Conservation (phyloP, 495 filamentous ascomycete genomes). For the Bacidia rubella region DNA sequence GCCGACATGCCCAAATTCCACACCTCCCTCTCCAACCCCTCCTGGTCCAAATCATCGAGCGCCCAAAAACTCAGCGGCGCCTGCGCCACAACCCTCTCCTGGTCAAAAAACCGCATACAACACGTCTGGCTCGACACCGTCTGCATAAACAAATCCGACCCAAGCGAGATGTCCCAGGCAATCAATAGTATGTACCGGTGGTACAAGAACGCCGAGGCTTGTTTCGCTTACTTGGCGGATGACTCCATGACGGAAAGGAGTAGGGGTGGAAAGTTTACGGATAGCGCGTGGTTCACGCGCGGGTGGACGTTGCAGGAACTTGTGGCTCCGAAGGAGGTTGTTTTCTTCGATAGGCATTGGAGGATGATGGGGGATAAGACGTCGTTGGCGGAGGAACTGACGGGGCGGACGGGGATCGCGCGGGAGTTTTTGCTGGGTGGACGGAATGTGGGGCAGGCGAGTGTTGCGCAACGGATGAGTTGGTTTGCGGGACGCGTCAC, state of each 20-base stretch:
- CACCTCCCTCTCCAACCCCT: no score
- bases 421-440: slow-evolving; percentile 1
- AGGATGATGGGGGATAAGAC: neutral
- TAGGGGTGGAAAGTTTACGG: neutral
- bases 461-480: slow-evolving; percentile 4
- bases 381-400: neutral
- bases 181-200: slow-evolving; percentile 11
- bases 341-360: slow-evolving; percentile 7
- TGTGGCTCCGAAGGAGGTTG: slow-evolving; percentile 3
- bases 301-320: slow-evolving; percentile 12
- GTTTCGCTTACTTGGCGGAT: slow-evolving; percentile 3
- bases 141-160: slow-evolving; percentile 12
- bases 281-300: slow-evolving; percentile 8
- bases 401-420: neutral
- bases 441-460: neutral
- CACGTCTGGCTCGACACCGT: slow-evolving; percentile 17
- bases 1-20: no score
- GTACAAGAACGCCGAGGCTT: slow-evolving; percentile 4
- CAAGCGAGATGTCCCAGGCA: slow-evolving; percentile 6
- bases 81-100: neutral
- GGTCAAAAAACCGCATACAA: neutral
- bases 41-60: neutral
- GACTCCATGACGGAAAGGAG: neutral
- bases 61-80: neutral
- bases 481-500: slow-evolving; percentile 2